Evolutionary conservation across 768 basidiomycete genomes (phyloP), one percentile per base, ranked within the genome.

Genomic region (Austroboletus festivus): DNA sequence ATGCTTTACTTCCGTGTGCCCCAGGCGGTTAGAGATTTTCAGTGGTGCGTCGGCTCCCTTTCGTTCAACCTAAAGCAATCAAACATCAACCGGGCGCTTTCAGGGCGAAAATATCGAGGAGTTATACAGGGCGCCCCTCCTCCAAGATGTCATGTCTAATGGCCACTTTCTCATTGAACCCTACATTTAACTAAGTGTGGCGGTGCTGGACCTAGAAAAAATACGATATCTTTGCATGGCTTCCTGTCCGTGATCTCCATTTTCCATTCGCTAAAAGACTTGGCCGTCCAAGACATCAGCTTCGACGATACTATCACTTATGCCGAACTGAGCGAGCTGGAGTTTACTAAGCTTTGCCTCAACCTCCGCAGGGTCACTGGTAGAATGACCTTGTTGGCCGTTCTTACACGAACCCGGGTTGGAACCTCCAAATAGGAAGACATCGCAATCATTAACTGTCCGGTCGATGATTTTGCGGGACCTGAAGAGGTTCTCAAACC

Each of bases 231-330:
- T 26, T 26, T 53, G 28, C 21, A 46, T 21, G 10, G n/a, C 12
- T 46, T 53, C 22, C 21, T 53, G 33, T 19, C 43, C 10, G 24
- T 18, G 8, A 19, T 52, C 13, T 34, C 53, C 35, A 21, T 19
- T 12, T 53, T 38, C 11, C 16, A 10, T 3, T 31, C 19, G 8
- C 18, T 53, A 22, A n/a, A 41, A 42, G 53, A 7, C 21, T 23
- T 53, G 33, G 35, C 33, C 4, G 28, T 53, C 10, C 42, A 53
- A 26, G 39, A 46, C 28, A 8, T 53, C 15, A 2, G 22, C 19
- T 53, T 53, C 18, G 19, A 37, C 51, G 40, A 53, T 34, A 42
- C 53, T 18, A 15, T 53, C 5, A 38, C 33, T 24, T 18, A 42
- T 24, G 45, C 38, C 18, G 13, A 37, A n/a, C n/a, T n/a, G n/a